phyloP scores from a whole-genome alignment of 75 land plant genomes.

The Sequoiadendron giganteum region DNA sequence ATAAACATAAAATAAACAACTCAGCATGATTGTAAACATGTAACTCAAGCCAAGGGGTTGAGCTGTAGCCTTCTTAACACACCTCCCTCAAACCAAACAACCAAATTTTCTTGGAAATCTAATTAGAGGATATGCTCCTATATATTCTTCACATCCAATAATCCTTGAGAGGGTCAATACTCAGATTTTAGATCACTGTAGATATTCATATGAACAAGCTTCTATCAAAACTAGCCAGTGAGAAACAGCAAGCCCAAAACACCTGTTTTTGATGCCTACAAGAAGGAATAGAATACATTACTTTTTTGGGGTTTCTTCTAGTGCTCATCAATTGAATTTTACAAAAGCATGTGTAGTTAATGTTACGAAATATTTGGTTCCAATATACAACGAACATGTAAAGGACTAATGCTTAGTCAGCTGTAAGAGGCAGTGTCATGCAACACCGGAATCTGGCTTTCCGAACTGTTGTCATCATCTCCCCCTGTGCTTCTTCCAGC shows the following conservation, averaged over 20 bases:
- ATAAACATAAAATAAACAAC: conserved; percentile 5
- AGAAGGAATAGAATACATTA: conserved; percentile 16
- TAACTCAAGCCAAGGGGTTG: conserved; percentile 11
- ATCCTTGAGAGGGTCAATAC: conserved; percentile 12
- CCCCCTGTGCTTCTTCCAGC: conserved; percentile 77
- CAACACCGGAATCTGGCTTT: conserved; percentile 91
- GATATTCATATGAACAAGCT: conserved; percentile 13
- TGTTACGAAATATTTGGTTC: conserved; percentile 8
- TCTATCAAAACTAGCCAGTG: conserved; percentile 17
- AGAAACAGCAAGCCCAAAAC: conserved; percentile 13
- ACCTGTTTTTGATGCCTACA: conserved; percentile 14
- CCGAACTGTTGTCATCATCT: conserved; percentile 74
- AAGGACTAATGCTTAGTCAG: conserved; percentile 46
- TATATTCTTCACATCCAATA: conserved; percentile 13
- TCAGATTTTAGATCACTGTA: conserved; percentile 11
- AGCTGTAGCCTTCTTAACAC: conserved; percentile 14
- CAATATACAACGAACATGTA: conserved; percentile 11
- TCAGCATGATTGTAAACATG: conserved; percentile 11
- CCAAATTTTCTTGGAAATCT: conserved; percentile 3
- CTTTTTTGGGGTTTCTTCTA: conserved; percentile 13
- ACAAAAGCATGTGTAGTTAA: conserved; percentile 16
- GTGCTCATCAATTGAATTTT: conserved; percentile 16
- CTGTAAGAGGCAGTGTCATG: conserved; percentile 69
- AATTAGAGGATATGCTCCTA: conserved; percentile 14
- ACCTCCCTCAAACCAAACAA: conserved; percentile 7